These are phyloP conservation scores for Alectoria sarmentosa DNA, from an alignment of 495 filamentous ascomycete species.

Conservation along the genomic window DNA sequence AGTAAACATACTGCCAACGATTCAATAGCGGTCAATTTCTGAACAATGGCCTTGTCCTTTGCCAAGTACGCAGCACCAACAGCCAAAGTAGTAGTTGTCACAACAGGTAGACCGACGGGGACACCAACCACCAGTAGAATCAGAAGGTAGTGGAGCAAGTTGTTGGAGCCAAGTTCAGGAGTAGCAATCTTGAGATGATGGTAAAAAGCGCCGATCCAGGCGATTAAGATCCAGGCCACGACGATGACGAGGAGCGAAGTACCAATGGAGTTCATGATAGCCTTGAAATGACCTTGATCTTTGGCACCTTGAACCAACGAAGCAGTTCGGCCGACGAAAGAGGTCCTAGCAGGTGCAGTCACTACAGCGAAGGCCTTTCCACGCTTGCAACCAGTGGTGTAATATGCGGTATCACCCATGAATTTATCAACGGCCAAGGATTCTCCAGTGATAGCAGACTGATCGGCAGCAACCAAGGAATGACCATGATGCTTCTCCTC, in stretches of 20 bases:
- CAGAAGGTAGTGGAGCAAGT: slow-evolving; percentile 52
- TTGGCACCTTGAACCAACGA: slow-evolving; percentile 62
- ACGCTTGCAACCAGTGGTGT: slow-evolving; percentile 74
- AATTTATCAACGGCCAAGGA: slow-evolving; percentile 74
- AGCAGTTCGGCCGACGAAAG: slow-evolving; percentile 68
- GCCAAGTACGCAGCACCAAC: slow-evolving; percentile 91
- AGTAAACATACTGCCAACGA: slow-evolving; percentile 60
- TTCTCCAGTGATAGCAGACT: slow-evolving; percentile 73
- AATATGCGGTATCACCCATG: slow-evolving; percentile 65
- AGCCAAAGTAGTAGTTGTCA: slow-evolving; percentile 95
- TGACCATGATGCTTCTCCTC: slow-evolving; percentile 53
- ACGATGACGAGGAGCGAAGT: slow-evolving; percentile 60
- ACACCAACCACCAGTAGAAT: slow-evolving; percentile 91
- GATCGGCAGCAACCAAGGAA: slow-evolving; percentile 60
- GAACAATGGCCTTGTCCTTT: slow-evolving; percentile 92
- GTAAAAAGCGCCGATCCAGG: slow-evolving; percentile 74
- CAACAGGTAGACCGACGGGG: slow-evolving; percentile 90
- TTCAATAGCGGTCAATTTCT: slow-evolving; percentile 93
- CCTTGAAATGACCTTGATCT: slow-evolving; percentile 72
- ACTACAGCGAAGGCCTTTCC: slow-evolving; percentile 65
- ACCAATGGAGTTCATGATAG: slow-evolving; percentile 76
- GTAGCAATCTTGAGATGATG: slow-evolving; percentile 61
- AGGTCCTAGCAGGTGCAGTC: slow-evolving; percentile 54
- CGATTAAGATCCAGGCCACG: slow-evolving; percentile 62
- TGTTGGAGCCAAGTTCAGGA: slow-evolving; percentile 43